phyloP scores from a whole-genome alignment of 192 early-diverging fungal species.

The Rhizophlyctis rosea region DNA sequence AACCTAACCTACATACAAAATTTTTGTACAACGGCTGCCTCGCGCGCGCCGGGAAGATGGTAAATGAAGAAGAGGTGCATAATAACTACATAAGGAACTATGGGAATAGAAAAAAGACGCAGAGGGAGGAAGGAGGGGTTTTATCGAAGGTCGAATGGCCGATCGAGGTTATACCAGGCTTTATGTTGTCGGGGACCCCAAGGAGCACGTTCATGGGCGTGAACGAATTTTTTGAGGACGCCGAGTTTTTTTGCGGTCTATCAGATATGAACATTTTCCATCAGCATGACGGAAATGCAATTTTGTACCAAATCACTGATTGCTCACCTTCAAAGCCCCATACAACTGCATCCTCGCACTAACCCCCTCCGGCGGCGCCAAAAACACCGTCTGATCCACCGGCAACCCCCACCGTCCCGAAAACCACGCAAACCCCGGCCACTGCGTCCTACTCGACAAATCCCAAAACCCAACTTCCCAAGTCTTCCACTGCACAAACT shows the following conservation, averaged over 20 bases:
- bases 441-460: slow-evolving; percentile 17
- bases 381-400: slow-evolving; percentile 23
- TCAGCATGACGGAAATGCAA: background rate
- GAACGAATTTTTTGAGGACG: slow-evolving; percentile 23
- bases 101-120: background rate
- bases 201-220: slow-evolving; percentile 14
- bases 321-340: slow-evolving; percentile 5
- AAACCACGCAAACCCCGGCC: slow-evolving; percentile 21
- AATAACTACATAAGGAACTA: background rate
- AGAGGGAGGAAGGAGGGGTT: background rate
- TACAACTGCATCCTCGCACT: slow-evolving; percentile 22
- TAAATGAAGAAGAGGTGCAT: background rate
- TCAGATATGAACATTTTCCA: background rate
- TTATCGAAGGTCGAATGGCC: slow-evolving; percentile 4
- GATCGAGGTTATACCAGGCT: slow-evolving; percentile 26
- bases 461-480: slow-evolving; percentile 19
- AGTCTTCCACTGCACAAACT: slow-evolving; percentile 22
- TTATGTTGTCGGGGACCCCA: slow-evolving; percentile 29
- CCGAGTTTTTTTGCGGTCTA: slow-evolving; percentile 22
- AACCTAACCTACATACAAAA: no score
- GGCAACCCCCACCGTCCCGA: slow-evolving; percentile 21
- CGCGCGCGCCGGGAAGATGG: no score
- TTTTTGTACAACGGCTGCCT: no score
- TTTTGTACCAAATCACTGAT: background rate
- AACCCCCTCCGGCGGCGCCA: slow-evolving; percentile 20